A percentile compares a stretch with the other conserved stretches of the same genome.
Evolutionary conservation across 1,284 basidiomycete species (phyloP).

Genomic region (Phlebopus sp.): DNA sequence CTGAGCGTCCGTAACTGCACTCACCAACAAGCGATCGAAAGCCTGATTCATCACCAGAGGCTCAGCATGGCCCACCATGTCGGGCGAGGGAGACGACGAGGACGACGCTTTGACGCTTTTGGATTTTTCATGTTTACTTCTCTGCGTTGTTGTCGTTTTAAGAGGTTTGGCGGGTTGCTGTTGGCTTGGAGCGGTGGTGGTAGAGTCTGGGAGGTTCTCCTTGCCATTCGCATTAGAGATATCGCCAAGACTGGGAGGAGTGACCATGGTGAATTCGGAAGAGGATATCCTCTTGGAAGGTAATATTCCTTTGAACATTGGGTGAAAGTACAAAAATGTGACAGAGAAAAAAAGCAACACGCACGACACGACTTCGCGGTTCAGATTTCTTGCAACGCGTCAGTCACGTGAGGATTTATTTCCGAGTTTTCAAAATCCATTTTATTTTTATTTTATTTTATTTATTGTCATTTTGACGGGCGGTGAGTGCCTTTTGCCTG

Average conservation of each 20-base stretch:
- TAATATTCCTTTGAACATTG: constrained; percentile 74
- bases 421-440: constrained; percentile 11
- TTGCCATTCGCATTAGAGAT: constrained; percentile 53
- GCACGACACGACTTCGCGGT: no score
- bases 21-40: constrained; percentile 71
- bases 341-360: no score
- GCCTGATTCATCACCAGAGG: constrained; percentile 52
- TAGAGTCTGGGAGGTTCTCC: constrained; percentile 55
- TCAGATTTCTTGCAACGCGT: constrained; percentile 29
- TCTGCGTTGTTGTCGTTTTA: constrained; percentile 31
- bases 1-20: constrained; percentile 18
- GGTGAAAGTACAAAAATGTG: no score
- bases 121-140: constrained; percentile 37
- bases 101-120: constrained; percentile 37
- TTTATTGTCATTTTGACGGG: background rate
- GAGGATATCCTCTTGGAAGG: constrained; percentile 61
- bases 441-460: constrained; percentile 18
- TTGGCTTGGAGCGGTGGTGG: constrained; percentile 3
- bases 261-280: constrained; percentile 70
- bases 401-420: constrained; percentile 34
- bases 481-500: background rate
- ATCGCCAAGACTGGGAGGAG: constrained; percentile 41
- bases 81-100: constrained; percentile 27
- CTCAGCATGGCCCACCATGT: constrained; percentile 19
- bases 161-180: constrained; percentile 28